A percentile compares a stretch with the other conserved stretches of the same genome.
These are phyloP conservation scores for Calonectria pseudoturangicola DNA, from an alignment of 2,329 filamentous ascomycete genomes.

Conservation along the genomic window DNA sequence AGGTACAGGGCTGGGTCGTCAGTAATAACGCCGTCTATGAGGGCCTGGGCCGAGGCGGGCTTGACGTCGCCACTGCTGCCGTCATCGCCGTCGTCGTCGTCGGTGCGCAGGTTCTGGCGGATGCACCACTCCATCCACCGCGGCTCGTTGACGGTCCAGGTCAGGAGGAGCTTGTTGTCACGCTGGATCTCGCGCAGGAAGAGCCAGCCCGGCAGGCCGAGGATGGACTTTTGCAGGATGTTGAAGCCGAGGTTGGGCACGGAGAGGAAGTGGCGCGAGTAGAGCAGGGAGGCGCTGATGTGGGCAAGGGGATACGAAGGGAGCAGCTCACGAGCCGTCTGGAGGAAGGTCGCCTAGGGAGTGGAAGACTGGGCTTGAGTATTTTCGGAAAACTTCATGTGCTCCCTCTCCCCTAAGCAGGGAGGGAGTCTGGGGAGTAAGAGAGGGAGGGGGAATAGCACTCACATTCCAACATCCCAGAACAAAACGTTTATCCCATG, in stretches of 20 bases:
- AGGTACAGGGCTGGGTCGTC: slow-evolving; percentile 84
- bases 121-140: slow-evolving; percentile 89
- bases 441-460: slow-evolving; percentile 21
- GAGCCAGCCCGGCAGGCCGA: slow-evolving; percentile 78
- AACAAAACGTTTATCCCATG: slow-evolving; percentile 84
- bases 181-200: slow-evolving; percentile 78
- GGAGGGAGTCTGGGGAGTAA: slow-evolving; percentile 1
- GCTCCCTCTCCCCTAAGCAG: not conserved
- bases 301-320: slow-evolving; percentile 79
- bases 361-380: not conserved
- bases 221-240: slow-evolving; percentile 80
- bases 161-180: slow-evolving; percentile 76
- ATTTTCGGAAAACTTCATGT: not conserved
- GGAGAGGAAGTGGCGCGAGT: slow-evolving; percentile 82
- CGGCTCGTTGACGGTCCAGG: slow-evolving; percentile 91
- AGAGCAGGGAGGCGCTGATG: slow-evolving; percentile 79
- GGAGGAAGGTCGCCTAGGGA: slow-evolving; percentile 78
- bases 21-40: slow-evolving; percentile 88
- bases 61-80: not conserved
- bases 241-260: slow-evolving; percentile 85
- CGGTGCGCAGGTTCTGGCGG: slow-evolving; percentile 55
- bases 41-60: slow-evolving; percentile 25
- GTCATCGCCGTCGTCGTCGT: slow-evolving; percentile 56
- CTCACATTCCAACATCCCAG: slow-evolving; percentile 88
- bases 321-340: slow-evolving; percentile 76